phyloP scores from a whole-genome alignment of 1,284 basidiomycete genomes.

The Afroboletus lepidellus region DNA sequence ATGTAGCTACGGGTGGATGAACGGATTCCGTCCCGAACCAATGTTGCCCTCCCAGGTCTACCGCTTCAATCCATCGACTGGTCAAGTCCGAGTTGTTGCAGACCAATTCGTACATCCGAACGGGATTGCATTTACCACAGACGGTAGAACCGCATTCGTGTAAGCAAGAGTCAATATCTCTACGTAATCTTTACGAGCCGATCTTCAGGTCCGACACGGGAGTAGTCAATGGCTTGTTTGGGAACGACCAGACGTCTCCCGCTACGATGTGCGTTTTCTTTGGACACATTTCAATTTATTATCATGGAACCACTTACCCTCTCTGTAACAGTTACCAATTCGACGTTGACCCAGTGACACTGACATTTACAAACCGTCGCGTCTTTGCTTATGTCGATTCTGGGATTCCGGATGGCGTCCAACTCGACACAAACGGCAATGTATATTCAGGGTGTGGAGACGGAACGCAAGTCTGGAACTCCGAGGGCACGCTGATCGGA shows the following conservation, averaged over 20 bases:
- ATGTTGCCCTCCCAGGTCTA: slow-evolving; percentile 74
- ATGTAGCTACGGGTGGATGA: slow-evolving; percentile 59
- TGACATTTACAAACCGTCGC: no score
- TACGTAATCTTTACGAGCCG: neutral
- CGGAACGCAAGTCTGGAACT: slow-evolving; percentile 55
- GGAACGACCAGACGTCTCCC: slow-evolving; percentile 60
- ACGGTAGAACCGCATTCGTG: slow-evolving; percentile 70
- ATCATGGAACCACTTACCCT: neutral
- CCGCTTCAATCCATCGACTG: slow-evolving; percentile 61
- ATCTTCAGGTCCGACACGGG: slow-evolving; percentile 54
- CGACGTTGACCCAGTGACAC: no score
- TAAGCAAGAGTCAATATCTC: slow-evolving; percentile 36
- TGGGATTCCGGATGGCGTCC: no score
- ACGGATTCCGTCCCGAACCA: slow-evolving; percentile 63
- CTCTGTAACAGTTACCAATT: no score
- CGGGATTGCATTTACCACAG: slow-evolving; percentile 68
- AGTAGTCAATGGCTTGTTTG: slow-evolving; percentile 44
- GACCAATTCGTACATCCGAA: slow-evolving; percentile 63
- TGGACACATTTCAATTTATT: neutral
- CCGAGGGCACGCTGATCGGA: slow-evolving; percentile 62
- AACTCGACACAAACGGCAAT: no score
- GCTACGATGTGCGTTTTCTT: slow-evolving; percentile 59
- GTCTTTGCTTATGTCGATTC: no score
- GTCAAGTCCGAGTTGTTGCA: slow-evolving; percentile 67
- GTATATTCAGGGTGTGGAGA: no score